A percentile compares a stretch with the other conserved stretches of the same genome.
Conservation (phyloP, 2,329 filamentous ascomycete species). For the Penicillium frequentans region DNA sequence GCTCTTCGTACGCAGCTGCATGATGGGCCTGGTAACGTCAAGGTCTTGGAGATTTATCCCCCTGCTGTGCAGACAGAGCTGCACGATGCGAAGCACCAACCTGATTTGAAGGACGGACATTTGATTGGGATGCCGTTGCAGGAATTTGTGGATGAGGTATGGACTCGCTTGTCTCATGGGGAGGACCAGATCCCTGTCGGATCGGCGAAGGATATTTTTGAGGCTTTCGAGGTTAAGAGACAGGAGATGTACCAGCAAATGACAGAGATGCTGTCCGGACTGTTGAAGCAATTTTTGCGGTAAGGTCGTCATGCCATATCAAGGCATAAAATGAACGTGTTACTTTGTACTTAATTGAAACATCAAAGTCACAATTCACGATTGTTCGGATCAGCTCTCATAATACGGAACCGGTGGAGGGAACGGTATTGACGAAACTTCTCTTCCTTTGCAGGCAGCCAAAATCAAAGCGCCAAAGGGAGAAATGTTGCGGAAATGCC, state of each 20-base stretch:
- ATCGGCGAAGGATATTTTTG: slow-evolving; percentile 41
- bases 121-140: slow-evolving; percentile 56
- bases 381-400: neutral
- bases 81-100: slow-evolving; percentile 56
- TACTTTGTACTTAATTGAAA: neutral
- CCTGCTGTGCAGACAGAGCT: slow-evolving; percentile 59
- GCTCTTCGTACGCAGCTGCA: slow-evolving; percentile 53
- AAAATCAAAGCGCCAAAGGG: slow-evolving; percentile 24
- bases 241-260: slow-evolving; percentile 43
- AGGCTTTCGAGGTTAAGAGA: slow-evolving; percentile 50
- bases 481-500: slow-evolving; percentile 17
- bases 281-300: slow-evolving; percentile 24
- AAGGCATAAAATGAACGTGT: too few species aligned
- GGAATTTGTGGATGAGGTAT: slow-evolving; percentile 54
- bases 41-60: slow-evolving; percentile 57
- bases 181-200: slow-evolving; percentile 56
- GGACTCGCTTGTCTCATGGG: slow-evolving; percentile 45
- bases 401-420: slow-evolving; percentile 11
- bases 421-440: slow-evolving; percentile 10
- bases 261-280: slow-evolving; percentile 21
- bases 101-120: slow-evolving; percentile 51
- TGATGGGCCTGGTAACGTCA: slow-evolving; percentile 42
- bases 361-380: neutral
- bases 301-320: neutral
- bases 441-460: slow-evolving; percentile 27